Evolutionary conservation across 2,329 filamentous ascomycete genomes (phyloP).

Genomic region (Zymoseptoria pseudotritici): DNA sequence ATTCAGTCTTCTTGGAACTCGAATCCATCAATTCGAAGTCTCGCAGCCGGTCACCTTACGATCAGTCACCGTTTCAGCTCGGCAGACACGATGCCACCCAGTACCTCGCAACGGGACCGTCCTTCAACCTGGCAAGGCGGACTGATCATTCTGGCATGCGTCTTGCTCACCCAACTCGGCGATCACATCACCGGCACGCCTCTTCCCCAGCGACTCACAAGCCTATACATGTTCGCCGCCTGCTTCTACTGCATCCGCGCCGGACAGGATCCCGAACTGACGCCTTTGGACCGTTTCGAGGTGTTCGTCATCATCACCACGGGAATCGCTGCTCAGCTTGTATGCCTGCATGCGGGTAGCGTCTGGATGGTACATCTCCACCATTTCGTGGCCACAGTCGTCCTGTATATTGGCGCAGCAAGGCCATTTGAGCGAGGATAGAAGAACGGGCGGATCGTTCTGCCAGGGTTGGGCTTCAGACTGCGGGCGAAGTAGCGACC

Average conservation of each 20-base stretch:
- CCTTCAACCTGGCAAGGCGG: neutral
- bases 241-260: neutral
- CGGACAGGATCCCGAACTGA: neutral
- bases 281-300: neutral
- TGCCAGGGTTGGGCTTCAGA: too few relatives aligned
- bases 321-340: neutral
- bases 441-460: neutral
- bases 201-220: neutral
- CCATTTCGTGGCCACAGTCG: neutral
- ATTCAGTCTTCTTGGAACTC: too few relatives aligned
- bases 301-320: neutral
- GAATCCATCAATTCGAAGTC: too few relatives aligned
- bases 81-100: neutral
- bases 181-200: neutral
- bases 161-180: neutral
- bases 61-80: too few relatives aligned
- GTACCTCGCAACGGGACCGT: neutral
- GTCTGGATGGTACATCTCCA: neutral
- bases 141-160: neutral
- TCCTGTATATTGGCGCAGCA: neutral
- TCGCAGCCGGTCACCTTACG: too few relatives aligned
- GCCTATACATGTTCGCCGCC: neutral
- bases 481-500: too few relatives aligned
- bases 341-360: neutral
- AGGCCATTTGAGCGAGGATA: conserved; percentile 3